These are phyloP conservation scores for Elymus sibiricus DNA, from an alignment of 176 grass and related monocot species.

Conservation along the genomic window DNA sequence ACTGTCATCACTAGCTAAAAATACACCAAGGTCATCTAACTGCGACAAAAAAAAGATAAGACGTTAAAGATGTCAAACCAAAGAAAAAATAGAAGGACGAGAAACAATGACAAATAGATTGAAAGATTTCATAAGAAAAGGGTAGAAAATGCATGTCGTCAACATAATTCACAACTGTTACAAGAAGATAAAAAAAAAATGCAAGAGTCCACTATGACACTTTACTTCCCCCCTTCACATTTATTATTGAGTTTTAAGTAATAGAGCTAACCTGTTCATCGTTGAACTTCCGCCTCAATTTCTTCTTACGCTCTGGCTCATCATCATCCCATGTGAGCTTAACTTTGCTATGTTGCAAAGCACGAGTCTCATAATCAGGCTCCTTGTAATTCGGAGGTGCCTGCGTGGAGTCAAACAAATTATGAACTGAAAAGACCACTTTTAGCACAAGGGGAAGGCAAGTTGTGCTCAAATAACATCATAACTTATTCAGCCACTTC, in stretches of 20 bases:
- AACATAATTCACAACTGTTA: not conserved
- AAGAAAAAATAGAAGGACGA: constrained; percentile 17
- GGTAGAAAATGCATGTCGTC: not conserved
- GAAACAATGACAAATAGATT: not conserved
- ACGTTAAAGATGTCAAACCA: constrained; percentile 8
- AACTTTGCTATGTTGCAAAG: constrained; percentile 86
- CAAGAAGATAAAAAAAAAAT: not conserved
- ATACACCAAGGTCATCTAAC: constrained; percentile 70
- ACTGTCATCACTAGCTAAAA: constrained; percentile 68
- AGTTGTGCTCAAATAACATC: not conserved
- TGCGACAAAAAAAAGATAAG: constrained; percentile 14
- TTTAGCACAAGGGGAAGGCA: constrained; percentile 1
- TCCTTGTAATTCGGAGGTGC: constrained; percentile 70
- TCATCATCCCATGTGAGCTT: constrained; percentile 87
- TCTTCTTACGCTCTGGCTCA: constrained; percentile 76
- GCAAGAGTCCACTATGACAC: not conserved
- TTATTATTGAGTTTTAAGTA: not conserved
- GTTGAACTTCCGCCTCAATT: constrained; percentile 75
- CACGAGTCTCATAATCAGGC: constrained; percentile 74
- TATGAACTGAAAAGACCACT: not conserved
- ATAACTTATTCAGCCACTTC: not conserved
- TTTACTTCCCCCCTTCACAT: not conserved
- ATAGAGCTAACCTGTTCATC: constrained; percentile 58
- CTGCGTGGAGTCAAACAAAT: constrained; percentile 32
- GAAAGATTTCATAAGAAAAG: not conserved